phyloP scores from a whole-genome alignment of 2,329 filamentous ascomycete species.

The Beauveria medogensis region DNA sequence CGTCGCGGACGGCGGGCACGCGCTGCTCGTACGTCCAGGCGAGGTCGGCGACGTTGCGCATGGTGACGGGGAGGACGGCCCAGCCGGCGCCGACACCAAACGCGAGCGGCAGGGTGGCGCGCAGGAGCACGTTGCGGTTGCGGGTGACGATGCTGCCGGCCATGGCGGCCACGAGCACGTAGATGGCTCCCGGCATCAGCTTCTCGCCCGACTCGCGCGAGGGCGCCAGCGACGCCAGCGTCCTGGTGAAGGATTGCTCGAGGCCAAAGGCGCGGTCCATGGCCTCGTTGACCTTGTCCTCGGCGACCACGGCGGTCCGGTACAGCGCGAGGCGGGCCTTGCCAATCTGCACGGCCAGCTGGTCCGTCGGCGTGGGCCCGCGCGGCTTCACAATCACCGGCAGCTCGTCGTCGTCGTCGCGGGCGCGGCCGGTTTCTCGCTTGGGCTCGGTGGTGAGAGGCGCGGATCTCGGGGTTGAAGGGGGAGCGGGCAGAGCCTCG shows the following conservation, averaged over 20 bases:
- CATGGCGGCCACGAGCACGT: slow-evolving; percentile 92
- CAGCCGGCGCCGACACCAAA: slow-evolving; percentile 79
- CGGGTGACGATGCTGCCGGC: slow-evolving; percentile 84
- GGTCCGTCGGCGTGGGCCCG: slow-evolving; percentile 76
- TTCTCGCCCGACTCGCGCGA: slow-evolving; percentile 78
- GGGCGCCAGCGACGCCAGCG: slow-evolving; percentile 80
- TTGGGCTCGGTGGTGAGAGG: not conserved
- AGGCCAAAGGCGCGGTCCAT: slow-evolving; percentile 76
- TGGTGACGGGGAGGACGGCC: slow-evolving; percentile 79
- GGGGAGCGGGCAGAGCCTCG: slow-evolving; percentile 26
- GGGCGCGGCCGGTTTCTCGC: not conserved
- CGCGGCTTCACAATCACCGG: slow-evolving; percentile 19
- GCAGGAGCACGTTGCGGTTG: slow-evolving; percentile 77
- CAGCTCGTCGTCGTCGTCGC: slow-evolving; percentile 14
- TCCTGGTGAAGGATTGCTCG: slow-evolving; percentile 84
- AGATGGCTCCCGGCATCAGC: slow-evolving; percentile 81
- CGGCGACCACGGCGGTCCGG: slow-evolving; percentile 61
- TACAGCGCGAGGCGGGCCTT: slow-evolving; percentile 74
- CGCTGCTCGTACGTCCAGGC: slow-evolving; percentile 89
- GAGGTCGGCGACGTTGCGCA: slow-evolving; percentile 77
- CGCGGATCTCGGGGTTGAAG: not conserved
- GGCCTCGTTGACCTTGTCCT: slow-evolving; percentile 74
- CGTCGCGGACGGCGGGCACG: slow-evolving; percentile 73
- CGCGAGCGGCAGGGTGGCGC: slow-evolving; percentile 66
- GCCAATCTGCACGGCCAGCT: slow-evolving; percentile 75